Percentiles rank a stretch among this genome's conserved stretches.
Evolutionary conservation across 306 rosid species (phyloP).

Genomic region (Pterocarpus santalinus): DNA sequence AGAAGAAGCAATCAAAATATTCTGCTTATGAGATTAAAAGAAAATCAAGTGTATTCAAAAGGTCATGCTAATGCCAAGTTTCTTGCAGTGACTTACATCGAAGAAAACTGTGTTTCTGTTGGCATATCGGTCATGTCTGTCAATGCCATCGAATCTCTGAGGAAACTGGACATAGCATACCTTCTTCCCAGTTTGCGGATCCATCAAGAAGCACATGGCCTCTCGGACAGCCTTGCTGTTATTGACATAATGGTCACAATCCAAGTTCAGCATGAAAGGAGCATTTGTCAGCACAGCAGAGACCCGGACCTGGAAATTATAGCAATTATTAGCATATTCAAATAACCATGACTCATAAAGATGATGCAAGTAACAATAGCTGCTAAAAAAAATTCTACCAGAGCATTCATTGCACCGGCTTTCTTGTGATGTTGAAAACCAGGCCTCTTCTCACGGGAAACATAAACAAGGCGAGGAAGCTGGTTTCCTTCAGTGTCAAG

Average conservation of each 20-base stretch:
- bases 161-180: slow-evolving; percentile 65
- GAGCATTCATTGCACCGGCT: slow-evolving; percentile 97
- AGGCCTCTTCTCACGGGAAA: slow-evolving; percentile 94
- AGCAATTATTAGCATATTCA: not conserved
- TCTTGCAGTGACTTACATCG: slow-evolving; percentile 55
- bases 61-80: slow-evolving; percentile 5
- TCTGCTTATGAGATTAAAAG: not conserved
- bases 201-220: slow-evolving; percentile 67
- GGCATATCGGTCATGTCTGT: slow-evolving; percentile 59
- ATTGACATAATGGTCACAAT: slow-evolving; percentile 60
- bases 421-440: slow-evolving; percentile 96
- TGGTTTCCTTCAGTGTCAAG: slow-evolving; percentile 88
- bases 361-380: slow-evolving; percentile 19
- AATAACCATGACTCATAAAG: not conserved
- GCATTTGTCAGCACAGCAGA: slow-evolving; percentile 66
- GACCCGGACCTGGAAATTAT: slow-evolving; percentile 53
- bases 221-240: slow-evolving; percentile 61
- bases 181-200: slow-evolving; percentile 61
- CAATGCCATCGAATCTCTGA: slow-evolving; percentile 61
- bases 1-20: not conserved
- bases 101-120: slow-evolving; percentile 64
- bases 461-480: slow-evolving; percentile 95
- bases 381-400: slow-evolving; percentile 59
- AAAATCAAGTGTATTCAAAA: not conserved
- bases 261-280: slow-evolving; percentile 65